Percentiles rank a stretch among this genome's conserved stretches.
These are phyloP conservation scores for Amanita polypyramis DNA, from an alignment of 768 basidiomycete species.

Conservation along the genomic window DNA sequence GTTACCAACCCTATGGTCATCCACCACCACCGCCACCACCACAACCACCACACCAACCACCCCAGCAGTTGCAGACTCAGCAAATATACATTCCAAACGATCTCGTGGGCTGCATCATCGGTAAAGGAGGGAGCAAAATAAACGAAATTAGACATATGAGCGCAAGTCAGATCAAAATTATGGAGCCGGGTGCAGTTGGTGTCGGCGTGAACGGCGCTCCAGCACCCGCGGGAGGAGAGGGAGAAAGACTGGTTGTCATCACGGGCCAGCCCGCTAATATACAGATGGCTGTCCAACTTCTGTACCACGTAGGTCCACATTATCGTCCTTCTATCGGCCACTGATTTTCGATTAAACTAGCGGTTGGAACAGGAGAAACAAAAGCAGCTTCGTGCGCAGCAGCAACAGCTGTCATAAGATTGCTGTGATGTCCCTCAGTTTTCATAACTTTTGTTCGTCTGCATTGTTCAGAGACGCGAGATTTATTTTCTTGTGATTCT, in stretches of 20 bases:
- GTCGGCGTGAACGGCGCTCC: slow-evolving; percentile 62
- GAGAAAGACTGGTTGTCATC: slow-evolving; percentile 91
- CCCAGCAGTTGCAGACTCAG: slow-evolving; percentile 82
- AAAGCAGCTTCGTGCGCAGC: slow-evolving; percentile 52
- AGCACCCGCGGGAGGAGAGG: slow-evolving; percentile 64
- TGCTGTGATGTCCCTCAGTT: not conserved
- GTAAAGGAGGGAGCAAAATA: slow-evolving; percentile 97
- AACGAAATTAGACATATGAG: slow-evolving; percentile 97
- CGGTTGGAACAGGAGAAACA: slow-evolving; percentile 85
- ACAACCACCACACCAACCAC: slow-evolving; percentile 40
- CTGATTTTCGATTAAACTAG: slow-evolving; percentile 23
- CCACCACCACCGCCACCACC: slow-evolving; percentile 20
- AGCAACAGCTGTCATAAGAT: slow-evolving; percentile 8
- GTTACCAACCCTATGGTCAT: slow-evolving; percentile 38
- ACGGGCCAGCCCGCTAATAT: slow-evolving; percentile 94
- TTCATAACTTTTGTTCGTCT: not conserved
- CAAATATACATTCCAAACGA: slow-evolving; percentile 99
- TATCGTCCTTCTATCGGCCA: slow-evolving; percentile 14
- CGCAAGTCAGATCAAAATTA: slow-evolving; percentile 94
- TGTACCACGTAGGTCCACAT: slow-evolving; percentile 57
- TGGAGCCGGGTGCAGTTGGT: slow-evolving; percentile 85
- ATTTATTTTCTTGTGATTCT: slow-evolving; percentile 12
- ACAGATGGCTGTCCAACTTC: slow-evolving; percentile 88
- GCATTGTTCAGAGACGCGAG: slow-evolving; percentile 9
- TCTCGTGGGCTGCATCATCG: slow-evolving; percentile 94